Evolutionary conservation across 176 grass and related monocot species (phyloP).

Genomic region (Aegilops speltoides): DNA sequence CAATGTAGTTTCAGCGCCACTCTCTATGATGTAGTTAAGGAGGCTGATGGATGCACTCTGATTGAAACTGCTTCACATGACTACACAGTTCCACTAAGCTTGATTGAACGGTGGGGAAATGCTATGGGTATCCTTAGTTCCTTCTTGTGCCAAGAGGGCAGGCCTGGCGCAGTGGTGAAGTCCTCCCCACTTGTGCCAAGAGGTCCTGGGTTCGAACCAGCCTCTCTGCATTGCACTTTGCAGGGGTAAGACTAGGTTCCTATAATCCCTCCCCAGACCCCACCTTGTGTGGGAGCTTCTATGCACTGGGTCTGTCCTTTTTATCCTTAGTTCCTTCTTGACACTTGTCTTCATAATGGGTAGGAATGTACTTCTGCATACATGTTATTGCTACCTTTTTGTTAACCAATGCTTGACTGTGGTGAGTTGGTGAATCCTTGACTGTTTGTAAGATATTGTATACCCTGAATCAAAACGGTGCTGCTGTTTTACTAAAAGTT

Average conservation of each 20-base stretch:
- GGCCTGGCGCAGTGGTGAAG: too few species aligned
- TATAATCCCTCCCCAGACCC: too few species aligned
- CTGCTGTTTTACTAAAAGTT: constrained; percentile 97
- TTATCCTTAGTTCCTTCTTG: constrained; percentile 51
- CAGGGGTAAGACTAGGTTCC: too few species aligned
- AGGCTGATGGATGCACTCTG: constrained; percentile 33
- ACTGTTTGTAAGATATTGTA: constrained; percentile 77
- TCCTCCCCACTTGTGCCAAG: too few species aligned
- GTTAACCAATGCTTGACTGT: constrained; percentile 3
- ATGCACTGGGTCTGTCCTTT: too few species aligned
- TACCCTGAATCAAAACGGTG: constrained; percentile 77
- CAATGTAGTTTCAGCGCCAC: neutral
- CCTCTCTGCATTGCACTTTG: too few species aligned
- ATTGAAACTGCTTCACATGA: constrained; percentile 26
- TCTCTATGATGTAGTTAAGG: constrained; percentile 35
- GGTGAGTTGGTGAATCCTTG: constrained; percentile 35
- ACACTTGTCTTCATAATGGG: neutral
- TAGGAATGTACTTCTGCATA: neutral
- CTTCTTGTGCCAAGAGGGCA: too few species aligned
- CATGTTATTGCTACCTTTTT: neutral
- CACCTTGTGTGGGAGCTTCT: too few species aligned
- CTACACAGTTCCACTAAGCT: constrained; percentile 67
- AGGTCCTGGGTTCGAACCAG: too few species aligned
- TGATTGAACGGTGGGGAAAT: constrained; percentile 93
- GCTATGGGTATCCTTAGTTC: constrained; percentile 88